These are phyloP conservation scores for Phoma herbarum DNA, from an alignment of 2,329 filamentous ascomycete species.

Conservation along the genomic window DNA sequence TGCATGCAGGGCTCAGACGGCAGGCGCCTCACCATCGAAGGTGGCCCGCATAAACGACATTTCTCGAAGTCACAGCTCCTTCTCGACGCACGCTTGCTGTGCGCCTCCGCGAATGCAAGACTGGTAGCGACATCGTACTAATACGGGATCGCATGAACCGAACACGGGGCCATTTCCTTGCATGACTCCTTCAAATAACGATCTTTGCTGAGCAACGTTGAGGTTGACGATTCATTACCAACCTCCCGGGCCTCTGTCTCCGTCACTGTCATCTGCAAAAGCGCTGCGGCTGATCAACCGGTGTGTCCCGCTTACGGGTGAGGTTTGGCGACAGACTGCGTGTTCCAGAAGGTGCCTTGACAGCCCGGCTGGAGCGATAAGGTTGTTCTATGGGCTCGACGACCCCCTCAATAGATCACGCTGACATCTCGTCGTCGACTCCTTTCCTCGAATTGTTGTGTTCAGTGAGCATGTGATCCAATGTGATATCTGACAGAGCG, in stretches of 20 bases:
- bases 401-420: slow-evolving; percentile 2
- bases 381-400: slow-evolving; percentile 16
- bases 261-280: slow-evolving; percentile 31
- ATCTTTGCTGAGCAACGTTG: slow-evolving; percentile 7
- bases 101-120: slow-evolving; percentile 14
- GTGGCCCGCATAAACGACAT: slow-evolving; percentile 40
- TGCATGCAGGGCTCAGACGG: slow-evolving; percentile 41
- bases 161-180: slow-evolving; percentile 22
- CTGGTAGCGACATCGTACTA: slow-evolving; percentile 13
- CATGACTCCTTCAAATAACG: slow-evolving; percentile 11
- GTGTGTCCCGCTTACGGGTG: slow-evolving; percentile 16
- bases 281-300: slow-evolving; percentile 24
- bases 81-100: slow-evolving; percentile 16
- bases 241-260: slow-evolving; percentile 26
- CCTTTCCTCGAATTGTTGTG: not conserved
- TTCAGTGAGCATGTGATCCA: slow-evolving; percentile 2
- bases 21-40: slow-evolving; percentile 40
- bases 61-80: slow-evolving; percentile 30
- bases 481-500: not conserved
- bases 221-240: slow-evolving; percentile 19
- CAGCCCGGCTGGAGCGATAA: slow-evolving; percentile 7
- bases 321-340: slow-evolving; percentile 21
- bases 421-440: slow-evolving; percentile 2
- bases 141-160: slow-evolving; percentile 31
- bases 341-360: slow-evolving; percentile 17